Evolutionary conservation across 2,329 filamentous ascomycete genomes (phyloP).

Genomic region (Capronia americana): DNA sequence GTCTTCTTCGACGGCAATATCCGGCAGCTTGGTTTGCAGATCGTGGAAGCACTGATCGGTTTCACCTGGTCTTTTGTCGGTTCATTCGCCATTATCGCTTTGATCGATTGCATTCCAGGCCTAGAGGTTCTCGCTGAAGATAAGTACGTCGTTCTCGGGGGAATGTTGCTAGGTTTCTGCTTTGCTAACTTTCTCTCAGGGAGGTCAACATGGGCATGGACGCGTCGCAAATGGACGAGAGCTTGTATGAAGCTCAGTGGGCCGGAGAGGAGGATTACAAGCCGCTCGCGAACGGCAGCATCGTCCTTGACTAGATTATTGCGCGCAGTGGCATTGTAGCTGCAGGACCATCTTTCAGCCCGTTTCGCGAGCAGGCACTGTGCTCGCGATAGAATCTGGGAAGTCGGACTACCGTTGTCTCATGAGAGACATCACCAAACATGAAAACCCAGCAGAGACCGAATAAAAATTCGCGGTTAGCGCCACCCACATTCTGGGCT

Average conservation of each 20-base stretch:
- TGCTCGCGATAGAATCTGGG: background rate
- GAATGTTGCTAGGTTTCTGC: background rate
- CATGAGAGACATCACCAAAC: background rate
- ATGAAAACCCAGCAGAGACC: background rate
- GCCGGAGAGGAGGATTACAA: slow-evolving; percentile 43
- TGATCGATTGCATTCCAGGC: slow-evolving; percentile 61
- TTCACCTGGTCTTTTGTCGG: slow-evolving; percentile 60
- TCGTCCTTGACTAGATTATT: slow-evolving; percentile 26
- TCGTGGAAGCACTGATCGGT: slow-evolving; percentile 59
- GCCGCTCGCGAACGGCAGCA: slow-evolving; percentile 30
- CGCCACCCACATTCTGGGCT: no score
- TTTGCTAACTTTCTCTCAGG: slow-evolving; percentile 21
- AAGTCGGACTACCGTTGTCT: background rate
- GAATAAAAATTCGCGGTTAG: background rate
- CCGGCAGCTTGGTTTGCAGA: slow-evolving; percentile 57
- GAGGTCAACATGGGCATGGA: slow-evolving; percentile 58
- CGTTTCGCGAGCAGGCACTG: background rate
- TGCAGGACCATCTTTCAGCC: background rate
- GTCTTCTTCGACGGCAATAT: slow-evolving; percentile 62
- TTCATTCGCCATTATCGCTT: slow-evolving; percentile 56
- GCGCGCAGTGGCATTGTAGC: background rate
- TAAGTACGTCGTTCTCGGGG: slow-evolving; percentile 50
- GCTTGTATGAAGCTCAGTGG: slow-evolving; percentile 49
- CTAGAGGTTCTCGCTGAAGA: slow-evolving; percentile 60
- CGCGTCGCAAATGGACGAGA: slow-evolving; percentile 59